Evolutionary conservation across 768 basidiomycete species (phyloP).

Genomic region (Tricholoma furcatifolium): DNA sequence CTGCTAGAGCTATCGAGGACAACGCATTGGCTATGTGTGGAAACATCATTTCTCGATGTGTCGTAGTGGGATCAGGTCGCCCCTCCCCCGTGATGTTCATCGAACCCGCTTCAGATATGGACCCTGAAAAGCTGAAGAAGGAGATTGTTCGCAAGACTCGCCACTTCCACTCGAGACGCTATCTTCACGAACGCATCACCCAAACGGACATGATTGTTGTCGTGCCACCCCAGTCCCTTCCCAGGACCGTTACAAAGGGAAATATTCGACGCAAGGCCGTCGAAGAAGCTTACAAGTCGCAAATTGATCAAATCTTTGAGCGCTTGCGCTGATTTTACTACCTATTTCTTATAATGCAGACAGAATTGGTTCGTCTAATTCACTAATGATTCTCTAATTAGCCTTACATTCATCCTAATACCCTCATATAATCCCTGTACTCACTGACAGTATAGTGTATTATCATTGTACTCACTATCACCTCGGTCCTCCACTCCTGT

Average conservation of each 20-base stretch:
- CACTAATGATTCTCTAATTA: neutral
- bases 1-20: constrained; percentile 68
- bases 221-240: constrained; percentile 63
- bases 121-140: constrained; percentile 59
- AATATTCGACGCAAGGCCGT: constrained; percentile 78
- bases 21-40: constrained; percentile 66
- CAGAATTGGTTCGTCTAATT: neutral
- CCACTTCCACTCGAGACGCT: constrained; percentile 71
- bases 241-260: constrained; percentile 78
- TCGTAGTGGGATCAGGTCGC: constrained; percentile 75
- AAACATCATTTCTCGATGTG: constrained; percentile 65
- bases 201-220: constrained; percentile 64
- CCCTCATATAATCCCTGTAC: constrained; percentile 1
- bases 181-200: constrained; percentile 77
- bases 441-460: neutral
- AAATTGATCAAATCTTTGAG: constrained; percentile 59
- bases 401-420: too few relatives aligned
- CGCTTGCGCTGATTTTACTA: constrained; percentile 6
- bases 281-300: constrained; percentile 58
- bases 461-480: constrained; percentile 1
- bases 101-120: constrained; percentile 55
- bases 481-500: neutral
- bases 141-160: constrained; percentile 73
- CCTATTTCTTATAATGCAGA: too few relatives aligned
- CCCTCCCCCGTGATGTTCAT: constrained; percentile 78